Evolutionary conservation across 108 stramenopile species (phyloP).

Genomic region (Skeletonema costatum): DNA sequence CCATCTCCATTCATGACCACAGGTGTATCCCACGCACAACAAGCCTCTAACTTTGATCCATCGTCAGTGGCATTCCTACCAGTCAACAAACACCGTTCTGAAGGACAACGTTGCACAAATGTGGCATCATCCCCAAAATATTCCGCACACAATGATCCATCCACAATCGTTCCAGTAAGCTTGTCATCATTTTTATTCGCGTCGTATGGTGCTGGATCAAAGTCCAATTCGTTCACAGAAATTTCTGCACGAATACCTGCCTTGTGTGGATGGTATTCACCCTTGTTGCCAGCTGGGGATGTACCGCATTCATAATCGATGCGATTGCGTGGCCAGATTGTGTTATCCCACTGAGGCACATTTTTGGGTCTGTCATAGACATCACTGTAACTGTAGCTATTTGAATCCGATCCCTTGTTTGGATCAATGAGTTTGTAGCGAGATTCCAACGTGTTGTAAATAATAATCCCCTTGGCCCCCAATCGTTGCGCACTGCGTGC

Average conservation of each 20-base stretch:
- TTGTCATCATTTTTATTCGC: constrained; percentile 53
- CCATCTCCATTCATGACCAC: constrained; percentile 43
- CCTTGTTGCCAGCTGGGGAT: background rate
- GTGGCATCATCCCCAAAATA: constrained; percentile 2
- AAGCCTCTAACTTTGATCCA: constrained; percentile 52
- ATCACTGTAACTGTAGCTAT: background rate
- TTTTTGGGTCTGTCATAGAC: constrained; percentile 6
- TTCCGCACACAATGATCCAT: constrained; percentile 63
- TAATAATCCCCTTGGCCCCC: constrained; percentile 61
- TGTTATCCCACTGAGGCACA: constrained; percentile 23
- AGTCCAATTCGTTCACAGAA: constrained; percentile 42
- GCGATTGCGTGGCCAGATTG: constrained; percentile 30
- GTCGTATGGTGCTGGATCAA: constrained; percentile 64
- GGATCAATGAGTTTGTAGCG: constrained; percentile 48
- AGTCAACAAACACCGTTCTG: constrained; percentile 76
- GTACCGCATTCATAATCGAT: constrained; percentile 82
- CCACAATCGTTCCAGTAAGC: constrained; percentile 53
- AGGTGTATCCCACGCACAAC: constrained; percentile 90
- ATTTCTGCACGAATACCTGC: constrained; percentile 48
- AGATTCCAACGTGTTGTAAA: constrained; percentile 65
- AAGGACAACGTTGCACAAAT: constrained; percentile 54
- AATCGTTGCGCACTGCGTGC: constrained; percentile 62
- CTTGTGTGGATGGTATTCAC: background rate
- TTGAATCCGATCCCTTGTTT: constrained; percentile 12
- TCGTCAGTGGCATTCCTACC: constrained; percentile 38